These are phyloP conservation scores for Colletotrichum endophyticum DNA, from an alignment of 2,329 filamentous ascomycete species.

Conservation along the genomic window DNA sequence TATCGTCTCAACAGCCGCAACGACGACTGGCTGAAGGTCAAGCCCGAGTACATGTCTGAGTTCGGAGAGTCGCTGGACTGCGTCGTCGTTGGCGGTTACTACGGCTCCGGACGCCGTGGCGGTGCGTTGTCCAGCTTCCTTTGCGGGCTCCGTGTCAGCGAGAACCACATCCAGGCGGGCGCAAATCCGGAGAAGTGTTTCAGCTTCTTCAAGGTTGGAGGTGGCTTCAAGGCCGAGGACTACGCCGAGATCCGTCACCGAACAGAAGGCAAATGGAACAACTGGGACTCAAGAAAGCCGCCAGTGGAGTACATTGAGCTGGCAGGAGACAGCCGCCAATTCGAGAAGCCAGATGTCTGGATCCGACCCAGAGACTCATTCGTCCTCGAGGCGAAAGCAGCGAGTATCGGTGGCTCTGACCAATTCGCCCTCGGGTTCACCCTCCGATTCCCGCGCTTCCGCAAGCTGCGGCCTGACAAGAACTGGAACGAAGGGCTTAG, in stretches of 20 bases:
- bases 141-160: constrained; percentile 82
- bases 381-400: constrained; percentile 87
- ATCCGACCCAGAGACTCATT: constrained; percentile 89
- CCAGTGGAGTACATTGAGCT: constrained; percentile 82
- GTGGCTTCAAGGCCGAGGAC: constrained; percentile 84
- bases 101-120: constrained; percentile 84
- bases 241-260: constrained; percentile 82
- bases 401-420: constrained; percentile 75
- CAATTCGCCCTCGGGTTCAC: constrained; percentile 80
- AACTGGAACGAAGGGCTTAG: constrained; percentile 82
- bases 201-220: constrained; percentile 99
- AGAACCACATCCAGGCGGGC: constrained; percentile 65
- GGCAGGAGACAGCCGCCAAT: constrained; percentile 74
- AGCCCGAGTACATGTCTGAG: constrained; percentile 97
- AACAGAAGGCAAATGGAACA: constrained; percentile 90
- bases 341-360: constrained; percentile 88
- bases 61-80: constrained; percentile 94
- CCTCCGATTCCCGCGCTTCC: constrained; percentile 90
- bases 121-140: constrained; percentile 85
- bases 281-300: constrained; percentile 80
- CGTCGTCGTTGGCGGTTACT: constrained; percentile 90
- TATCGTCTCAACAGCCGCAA: constrained; percentile 90
- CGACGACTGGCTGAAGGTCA: constrained; percentile 98
- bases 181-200: constrained; percentile 76
- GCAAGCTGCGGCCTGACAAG: constrained; percentile 80